Conservation (phyloP, 1,284 basidiomycete genomes). For the Naganishia cerealis region DNA sequence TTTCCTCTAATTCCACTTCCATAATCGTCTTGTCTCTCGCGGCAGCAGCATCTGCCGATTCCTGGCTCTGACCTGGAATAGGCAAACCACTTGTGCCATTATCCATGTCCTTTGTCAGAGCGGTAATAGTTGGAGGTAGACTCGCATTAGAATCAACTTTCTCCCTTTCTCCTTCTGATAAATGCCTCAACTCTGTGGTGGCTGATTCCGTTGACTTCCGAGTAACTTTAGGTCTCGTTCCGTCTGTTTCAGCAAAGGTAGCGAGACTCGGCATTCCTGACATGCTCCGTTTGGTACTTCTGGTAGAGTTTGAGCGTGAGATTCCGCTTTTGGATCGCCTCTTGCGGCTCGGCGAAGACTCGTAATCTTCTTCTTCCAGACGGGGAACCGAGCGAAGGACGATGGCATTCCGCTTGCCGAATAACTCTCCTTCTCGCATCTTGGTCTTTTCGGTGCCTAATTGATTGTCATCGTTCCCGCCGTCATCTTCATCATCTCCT, state of each 20-base stretch:
- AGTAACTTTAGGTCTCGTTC: conserved; percentile 6
- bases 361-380: conserved; percentile 32
- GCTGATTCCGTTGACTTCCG: conserved; percentile 16
- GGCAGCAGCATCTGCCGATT: conserved; percentile 54
- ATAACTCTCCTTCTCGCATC: conserved; percentile 77
- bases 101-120: conserved; percentile 43
- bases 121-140: conserved; percentile 20
- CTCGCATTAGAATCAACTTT: neutral
- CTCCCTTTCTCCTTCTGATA: conserved; percentile 6
- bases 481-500: conserved; percentile 57
- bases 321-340: conserved; percentile 1
- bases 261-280: conserved; percentile 9
- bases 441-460: neutral
- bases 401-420: conserved; percentile 81
- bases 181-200: conserved; percentile 13
- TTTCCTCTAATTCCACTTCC: conserved; percentile 54
- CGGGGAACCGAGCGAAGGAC: conserved; percentile 64
- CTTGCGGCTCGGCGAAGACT: conserved; percentile 35
- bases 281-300: neutral
- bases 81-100: conserved; percentile 35
- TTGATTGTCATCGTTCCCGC: conserved; percentile 1
- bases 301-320: conserved; percentile 6
- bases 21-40: conserved; percentile 50
- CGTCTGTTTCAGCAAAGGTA: conserved; percentile 1
- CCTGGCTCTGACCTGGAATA: conserved; percentile 38